phyloP scores from a whole-genome alignment of 768 basidiomycete species.

The Agaricus blazei region DNA sequence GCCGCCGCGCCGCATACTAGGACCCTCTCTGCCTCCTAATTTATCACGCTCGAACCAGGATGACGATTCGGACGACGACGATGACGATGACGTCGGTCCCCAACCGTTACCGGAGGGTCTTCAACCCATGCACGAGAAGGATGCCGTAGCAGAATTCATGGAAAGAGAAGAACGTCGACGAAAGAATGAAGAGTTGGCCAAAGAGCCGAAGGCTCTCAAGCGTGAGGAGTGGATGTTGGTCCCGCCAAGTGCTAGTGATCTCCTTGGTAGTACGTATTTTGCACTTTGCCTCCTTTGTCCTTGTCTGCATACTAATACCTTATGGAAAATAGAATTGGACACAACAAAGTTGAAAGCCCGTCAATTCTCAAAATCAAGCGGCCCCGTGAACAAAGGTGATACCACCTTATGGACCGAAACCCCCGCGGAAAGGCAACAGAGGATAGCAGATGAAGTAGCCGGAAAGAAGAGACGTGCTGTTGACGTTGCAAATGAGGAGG shows the following conservation, averaged over 20 bases:
- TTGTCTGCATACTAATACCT: background rate
- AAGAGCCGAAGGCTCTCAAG: conserved; percentile 68
- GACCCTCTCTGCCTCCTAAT: conserved; percentile 48
- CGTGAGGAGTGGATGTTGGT: conserved; percentile 99
- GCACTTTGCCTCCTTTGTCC: background rate
- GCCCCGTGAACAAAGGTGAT: conserved; percentile 45
- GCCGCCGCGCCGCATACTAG: conserved; percentile 34
- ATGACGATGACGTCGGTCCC: conserved; percentile 83
- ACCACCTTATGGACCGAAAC: conserved; percentile 95
- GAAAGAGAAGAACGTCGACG: conserved; percentile 77
- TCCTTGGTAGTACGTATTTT: conserved; percentile 63
- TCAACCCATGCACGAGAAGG: conserved; percentile 34
- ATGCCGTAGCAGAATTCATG: conserved; percentile 78
- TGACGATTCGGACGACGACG: conserved; percentile 66
- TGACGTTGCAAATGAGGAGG: conserved; percentile 42
- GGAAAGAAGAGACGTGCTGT: conserved; percentile 78
- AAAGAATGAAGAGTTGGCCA: conserved; percentile 59
- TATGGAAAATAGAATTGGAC: conserved; percentile 61
- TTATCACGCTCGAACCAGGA: conserved; percentile 26
- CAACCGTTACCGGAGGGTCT: conserved; percentile 57
- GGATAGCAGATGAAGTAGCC: conserved; percentile 91
- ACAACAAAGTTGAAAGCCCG: conserved; percentile 78
- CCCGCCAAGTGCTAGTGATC: conserved; percentile 78
- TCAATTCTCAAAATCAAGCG: conserved; percentile 58
- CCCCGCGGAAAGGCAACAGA: conserved; percentile 84